phyloP scores from a whole-genome alignment of 2,329 filamentous ascomycete species.

The Fusarium floridanum region DNA sequence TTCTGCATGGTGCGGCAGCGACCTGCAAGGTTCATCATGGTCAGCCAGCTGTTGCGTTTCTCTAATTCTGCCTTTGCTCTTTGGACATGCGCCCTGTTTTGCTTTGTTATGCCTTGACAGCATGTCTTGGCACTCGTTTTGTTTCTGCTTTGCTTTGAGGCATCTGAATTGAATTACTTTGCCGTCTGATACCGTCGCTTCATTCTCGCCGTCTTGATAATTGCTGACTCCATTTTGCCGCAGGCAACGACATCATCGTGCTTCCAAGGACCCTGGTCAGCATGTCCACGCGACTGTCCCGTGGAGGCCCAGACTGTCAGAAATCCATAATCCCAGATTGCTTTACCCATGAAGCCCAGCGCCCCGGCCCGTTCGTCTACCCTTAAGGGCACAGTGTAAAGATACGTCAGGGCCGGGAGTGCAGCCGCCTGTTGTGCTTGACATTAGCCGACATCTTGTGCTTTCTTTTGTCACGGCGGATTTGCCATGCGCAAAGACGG shows the following conservation, averaged over 20 bases:
- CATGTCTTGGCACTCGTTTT: constrained; percentile 4
- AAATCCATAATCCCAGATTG: constrained; percentile 33
- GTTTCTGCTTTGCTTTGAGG: constrained; percentile 10
- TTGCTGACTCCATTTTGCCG: constrained; percentile 35
- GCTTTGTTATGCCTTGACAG: constrained; percentile 5
- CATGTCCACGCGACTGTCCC: constrained; percentile 44
- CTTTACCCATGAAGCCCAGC: constrained; percentile 35
- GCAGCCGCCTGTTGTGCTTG: constrained; percentile 10
- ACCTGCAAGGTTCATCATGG: constrained; percentile 37
- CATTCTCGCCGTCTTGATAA: constrained; percentile 6
- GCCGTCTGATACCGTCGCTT: constrained; percentile 15
- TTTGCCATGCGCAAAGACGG: constrained; percentile 15
- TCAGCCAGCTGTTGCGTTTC: constrained; percentile 4
- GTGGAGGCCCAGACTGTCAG: constrained; percentile 38
- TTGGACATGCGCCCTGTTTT: constrained; percentile 4
- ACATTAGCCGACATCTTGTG: constrained; percentile 6
- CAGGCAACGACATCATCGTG: constrained; percentile 44
- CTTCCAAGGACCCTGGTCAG: constrained; percentile 34
- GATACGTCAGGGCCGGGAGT: constrained; percentile 14
- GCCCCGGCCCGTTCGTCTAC: constrained; percentile 24
- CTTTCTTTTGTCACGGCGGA: constrained; percentile 20
- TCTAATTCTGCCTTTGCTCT: not conserved
- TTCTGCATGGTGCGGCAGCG: constrained; percentile 42
- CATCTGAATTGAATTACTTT: constrained; percentile 9
- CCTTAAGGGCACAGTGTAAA: constrained; percentile 14